phyloP scores from a whole-genome alignment of 768 basidiomycete genomes.

The Boletus fagicola region DNA sequence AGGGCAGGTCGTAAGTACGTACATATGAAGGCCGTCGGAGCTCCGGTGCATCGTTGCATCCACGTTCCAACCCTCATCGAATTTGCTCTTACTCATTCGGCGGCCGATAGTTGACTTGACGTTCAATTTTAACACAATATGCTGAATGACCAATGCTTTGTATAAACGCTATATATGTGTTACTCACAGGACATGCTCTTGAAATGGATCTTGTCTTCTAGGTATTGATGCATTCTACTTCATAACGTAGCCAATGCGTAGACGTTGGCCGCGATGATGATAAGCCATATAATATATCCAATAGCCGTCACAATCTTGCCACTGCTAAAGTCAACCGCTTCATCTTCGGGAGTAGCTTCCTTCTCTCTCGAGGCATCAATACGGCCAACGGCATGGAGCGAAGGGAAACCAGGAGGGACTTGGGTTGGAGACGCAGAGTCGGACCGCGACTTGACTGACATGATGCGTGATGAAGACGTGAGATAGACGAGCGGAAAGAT shows the following conservation, averaged over 20 bases:
- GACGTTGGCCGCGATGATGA: slow-evolving; percentile 68
- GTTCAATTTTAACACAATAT: background rate
- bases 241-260: slow-evolving; percentile 68
- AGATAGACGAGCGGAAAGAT: slow-evolving; percentile 77
- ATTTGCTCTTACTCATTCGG: background rate
- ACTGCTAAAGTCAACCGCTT: slow-evolving; percentile 62
- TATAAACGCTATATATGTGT: background rate
- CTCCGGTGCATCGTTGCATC: background rate
- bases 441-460: slow-evolving; percentile 50
- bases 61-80: background rate
- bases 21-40: background rate
- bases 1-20: too few species aligned
- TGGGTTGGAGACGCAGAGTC: background rate
- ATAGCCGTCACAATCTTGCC: slow-evolving; percentile 47
- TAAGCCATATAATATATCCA: slow-evolving; percentile 59
- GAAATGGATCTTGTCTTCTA: background rate
- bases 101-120: background rate
- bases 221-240: background rate
- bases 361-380: background rate
- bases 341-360: slow-evolving; percentile 26
- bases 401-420: background rate
- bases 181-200: background rate
- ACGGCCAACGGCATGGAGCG: background rate
- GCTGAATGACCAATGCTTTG: too few species aligned
- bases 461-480: slow-evolving; percentile 63